phyloP scores from a whole-genome alignment of 2,329 filamentous ascomycete species.

The Diplodia corticola region DNA sequence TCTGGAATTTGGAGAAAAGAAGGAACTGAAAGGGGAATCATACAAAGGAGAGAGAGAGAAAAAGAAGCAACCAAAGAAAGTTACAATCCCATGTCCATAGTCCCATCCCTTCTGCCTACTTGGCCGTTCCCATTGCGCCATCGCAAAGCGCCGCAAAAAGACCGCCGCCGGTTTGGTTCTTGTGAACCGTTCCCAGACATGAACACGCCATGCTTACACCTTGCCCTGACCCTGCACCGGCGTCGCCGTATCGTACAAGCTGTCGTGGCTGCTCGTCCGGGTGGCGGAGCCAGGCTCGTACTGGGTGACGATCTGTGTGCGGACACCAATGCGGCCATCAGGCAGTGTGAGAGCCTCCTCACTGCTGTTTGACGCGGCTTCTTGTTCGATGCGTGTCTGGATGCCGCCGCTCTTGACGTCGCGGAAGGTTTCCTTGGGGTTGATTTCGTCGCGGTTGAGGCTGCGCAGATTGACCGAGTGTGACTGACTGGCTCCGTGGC shows the following conservation, averaged over 20 bases:
- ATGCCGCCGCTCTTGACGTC: not conserved
- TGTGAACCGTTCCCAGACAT: not conserved
- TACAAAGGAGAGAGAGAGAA: not conserved
- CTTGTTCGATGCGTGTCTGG: slow-evolving; percentile 22
- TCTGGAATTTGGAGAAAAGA: not conserved
- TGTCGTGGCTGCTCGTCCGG: slow-evolving; percentile 11
- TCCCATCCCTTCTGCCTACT: not conserved
- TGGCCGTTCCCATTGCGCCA: not conserved
- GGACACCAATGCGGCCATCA: slow-evolving; percentile 20
- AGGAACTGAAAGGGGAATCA: not conserved
- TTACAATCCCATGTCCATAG: not conserved
- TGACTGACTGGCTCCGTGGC: not conserved
- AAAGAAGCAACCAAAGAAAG: not conserved
- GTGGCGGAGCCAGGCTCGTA: not conserved
- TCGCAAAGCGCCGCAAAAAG: not conserved
- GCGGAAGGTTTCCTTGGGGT: not conserved
- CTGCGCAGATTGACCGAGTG: slow-evolving; percentile 6
- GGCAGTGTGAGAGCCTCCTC: slow-evolving; percentile 22
- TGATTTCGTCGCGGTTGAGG: slow-evolving; percentile 13
- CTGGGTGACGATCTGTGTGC: slow-evolving; percentile 22
- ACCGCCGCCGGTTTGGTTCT: not conserved
- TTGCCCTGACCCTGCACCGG: not conserved
- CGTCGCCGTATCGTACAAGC: slow-evolving; percentile 10
- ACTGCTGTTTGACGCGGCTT: slow-evolving; percentile 18
- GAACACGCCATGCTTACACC: not conserved